Evolutionary conservation across 169 alveolate genomes (phyloP), one percentile per base, ranked within the genome.

Genomic region (Cryptosporidium sp.): DNA sequence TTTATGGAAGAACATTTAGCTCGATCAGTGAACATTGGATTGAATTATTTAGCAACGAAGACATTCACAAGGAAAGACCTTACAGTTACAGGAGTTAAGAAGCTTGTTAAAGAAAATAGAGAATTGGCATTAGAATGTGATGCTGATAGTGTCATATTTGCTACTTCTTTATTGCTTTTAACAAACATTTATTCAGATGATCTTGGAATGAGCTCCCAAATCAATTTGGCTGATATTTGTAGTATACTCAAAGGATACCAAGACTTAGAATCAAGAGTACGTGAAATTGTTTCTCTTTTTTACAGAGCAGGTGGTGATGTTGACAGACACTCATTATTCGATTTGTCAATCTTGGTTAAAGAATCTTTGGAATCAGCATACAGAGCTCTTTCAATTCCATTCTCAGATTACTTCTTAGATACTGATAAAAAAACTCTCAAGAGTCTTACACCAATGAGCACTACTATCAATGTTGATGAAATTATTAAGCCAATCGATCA

Each of bases 391-490:
- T 56, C 86, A 7, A 42, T 6, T 2, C 58, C 44, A 51, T 73
- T 73, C 29, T 73, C 70, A 29, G 70, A 60, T 39, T 73, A 73
- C 61, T 39, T 73, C 37, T 18, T 73, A 16, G 71, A 73, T 3
- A 31, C 33, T 33, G 72, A 73, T 14, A 10, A 29, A 37, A 4
- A 26, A 26, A 48, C 60, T 7, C 29, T 73, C 8, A 56, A 56
- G 58, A 35, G 33, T 21, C 21, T 73, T 53, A 42, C 68, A 29
- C 68, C 86, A 73, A 73, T 56, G 70, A 33, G 33, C 3, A 9
- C 86, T 12, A 7, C 2, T 26, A 18, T 39, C 48, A 35, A 44
- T 6, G 86, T 73, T 21, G 23, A 33, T 21, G 86, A 73, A 10
- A 62, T 73, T 16, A 73, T 73, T 73, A 39, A 42, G 7, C 33